Evolutionary conservation across 2,329 filamentous ascomycete genomes (phyloP), one percentile per base, ranked within the genome.

Genomic region (Trichoderma lentiforme): DNA sequence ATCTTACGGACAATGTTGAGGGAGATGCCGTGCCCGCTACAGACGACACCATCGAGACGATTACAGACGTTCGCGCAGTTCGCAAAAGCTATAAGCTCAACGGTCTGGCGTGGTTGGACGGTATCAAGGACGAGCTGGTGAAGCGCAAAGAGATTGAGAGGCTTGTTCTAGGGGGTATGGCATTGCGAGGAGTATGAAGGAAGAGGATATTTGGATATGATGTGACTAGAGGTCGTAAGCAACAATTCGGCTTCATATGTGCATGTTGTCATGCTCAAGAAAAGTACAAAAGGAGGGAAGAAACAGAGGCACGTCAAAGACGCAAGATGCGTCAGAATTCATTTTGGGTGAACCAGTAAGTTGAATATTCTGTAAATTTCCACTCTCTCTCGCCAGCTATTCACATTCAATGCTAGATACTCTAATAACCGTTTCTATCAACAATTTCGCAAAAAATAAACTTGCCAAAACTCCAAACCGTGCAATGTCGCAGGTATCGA

Each of bases 71-170:
- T 76, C 80, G 84, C 26, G 91, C 90, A 78, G 88, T 98, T 36
- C 89, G 89, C 78, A 98, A 97, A 82, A 90, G 93, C 74, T 98
- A 98, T 82, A 97, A 97, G 80, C 82, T 98, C 34, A 92, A 92
- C 74, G 85, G 86, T 8, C 79, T 89, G n/a, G 81, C 83, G 61
- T 86, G 85, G 75, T 77, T 89, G 2, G 83, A 86, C 58, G 80
- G 81, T 21, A 80, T 85, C 9, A 81, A 81, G 73, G 83, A 86
- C 69, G 81, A 84, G 28, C 74, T 76, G 24, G 77, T 81, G 73
- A 86, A 83, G 77, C 83, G 80, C 71, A 83, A 79, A 72, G 88
- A 92, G 76, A 84, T 93, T 57, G 93, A 97, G 78, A 85, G 88
- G 68, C 84, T 93, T 56, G 84, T 95, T 6, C 77, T 97, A 69